Percentiles rank a stretch among this genome's conserved stretches.
These are phyloP conservation scores for Phlyctochytrium bullatum DNA, from an alignment of 192 early-diverging fungal genomes.

Conservation along the genomic window DNA sequence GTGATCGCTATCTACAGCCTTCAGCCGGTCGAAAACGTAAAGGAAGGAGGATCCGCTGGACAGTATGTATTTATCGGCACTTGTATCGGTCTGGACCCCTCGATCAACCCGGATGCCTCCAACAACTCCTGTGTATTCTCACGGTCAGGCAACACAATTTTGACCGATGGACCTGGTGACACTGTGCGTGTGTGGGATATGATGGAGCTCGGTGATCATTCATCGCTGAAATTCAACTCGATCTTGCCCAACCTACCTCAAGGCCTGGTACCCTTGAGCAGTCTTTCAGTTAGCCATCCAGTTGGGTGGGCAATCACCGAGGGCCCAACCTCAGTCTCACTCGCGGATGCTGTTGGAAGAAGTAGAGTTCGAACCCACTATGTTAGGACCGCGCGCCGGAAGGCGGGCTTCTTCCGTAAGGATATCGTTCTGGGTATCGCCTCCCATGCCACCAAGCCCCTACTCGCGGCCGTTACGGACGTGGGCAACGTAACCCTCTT, in stretches of 20 bases:
- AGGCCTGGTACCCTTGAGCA: constrained; percentile 15
- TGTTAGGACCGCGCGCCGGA: constrained; percentile 3
- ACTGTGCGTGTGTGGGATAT: constrained; percentile 24
- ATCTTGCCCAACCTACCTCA: constrained; percentile 16
- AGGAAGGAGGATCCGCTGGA: constrained; percentile 4
- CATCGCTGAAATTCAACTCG: constrained; percentile 7
- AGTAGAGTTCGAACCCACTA: constrained; percentile 2
- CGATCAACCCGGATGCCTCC: constrained; percentile 8
- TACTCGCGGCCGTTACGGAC: constrained; percentile 25
- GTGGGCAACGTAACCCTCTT: constrained; percentile 27
- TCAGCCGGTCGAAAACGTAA: constrained; percentile 1
- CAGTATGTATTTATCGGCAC: constrained; percentile 23
- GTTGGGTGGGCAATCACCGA: constrained; percentile 34
- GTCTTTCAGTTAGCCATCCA: not conserved
- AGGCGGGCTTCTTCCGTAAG: constrained; percentile 20
- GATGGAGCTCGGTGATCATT: constrained; percentile 25
- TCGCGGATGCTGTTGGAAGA: constrained; percentile 14
- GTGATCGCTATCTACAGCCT: constrained; percentile 28
- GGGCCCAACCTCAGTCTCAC: constrained; percentile 9
- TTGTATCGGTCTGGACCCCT: constrained; percentile 20
- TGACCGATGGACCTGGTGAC: constrained; percentile 24
- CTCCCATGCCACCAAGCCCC: constrained; percentile 19
- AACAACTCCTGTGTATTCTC: constrained; percentile 18
- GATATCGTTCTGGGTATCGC: constrained; percentile 26
- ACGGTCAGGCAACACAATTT: constrained; percentile 22